phyloP scores from a whole-genome alignment of 768 basidiomycete species.

The Amanita pallidorosea region DNA sequence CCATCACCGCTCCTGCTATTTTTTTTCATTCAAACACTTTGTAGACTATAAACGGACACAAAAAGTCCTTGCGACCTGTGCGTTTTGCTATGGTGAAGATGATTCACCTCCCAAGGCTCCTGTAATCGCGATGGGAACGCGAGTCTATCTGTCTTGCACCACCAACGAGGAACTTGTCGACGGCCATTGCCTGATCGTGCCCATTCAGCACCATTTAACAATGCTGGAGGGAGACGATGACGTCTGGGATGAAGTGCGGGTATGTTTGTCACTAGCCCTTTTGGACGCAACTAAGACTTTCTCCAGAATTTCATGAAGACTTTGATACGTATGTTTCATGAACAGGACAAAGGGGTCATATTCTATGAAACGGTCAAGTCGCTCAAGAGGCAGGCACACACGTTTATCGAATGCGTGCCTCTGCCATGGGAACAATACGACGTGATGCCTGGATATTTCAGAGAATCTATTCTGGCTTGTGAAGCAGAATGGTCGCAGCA shows the following conservation, averaged over 20 bases:
- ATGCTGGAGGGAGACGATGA: slow-evolving; percentile 95
- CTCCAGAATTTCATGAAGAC: slow-evolving; percentile 77
- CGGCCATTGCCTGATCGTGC: slow-evolving; percentile 93
- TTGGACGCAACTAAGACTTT: neutral
- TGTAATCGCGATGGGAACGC: slow-evolving; percentile 82
- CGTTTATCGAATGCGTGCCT: slow-evolving; percentile 89
- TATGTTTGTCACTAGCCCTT: slow-evolving; percentile 25
- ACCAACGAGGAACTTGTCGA: slow-evolving; percentile 77
- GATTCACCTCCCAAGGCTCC: slow-evolving; percentile 83
- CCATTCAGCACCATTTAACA: slow-evolving; percentile 86
- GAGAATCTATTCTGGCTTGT: slow-evolving; percentile 90
- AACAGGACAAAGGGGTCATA: slow-evolving; percentile 86
- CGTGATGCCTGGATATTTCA: slow-evolving; percentile 86
- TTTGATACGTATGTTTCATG: slow-evolving; percentile 88
- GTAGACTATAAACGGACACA: slow-evolving; percentile 93
- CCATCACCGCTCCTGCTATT: neutral
- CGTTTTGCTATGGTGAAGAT: slow-evolving; percentile 88
- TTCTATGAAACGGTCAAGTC: slow-evolving; percentile 92
- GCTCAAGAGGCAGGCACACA: slow-evolving; percentile 83
- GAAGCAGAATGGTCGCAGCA: slow-evolving; percentile 99
- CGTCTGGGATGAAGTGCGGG: slow-evolving; percentile 94
- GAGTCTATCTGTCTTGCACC: slow-evolving; percentile 87
- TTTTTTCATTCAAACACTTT: slow-evolving; percentile 1
- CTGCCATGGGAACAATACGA: slow-evolving; percentile 85
- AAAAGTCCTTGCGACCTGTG: slow-evolving; percentile 76